Conservation (phyloP, 768 basidiomycete species). For the Clitopilus passeckerianus region DNA sequence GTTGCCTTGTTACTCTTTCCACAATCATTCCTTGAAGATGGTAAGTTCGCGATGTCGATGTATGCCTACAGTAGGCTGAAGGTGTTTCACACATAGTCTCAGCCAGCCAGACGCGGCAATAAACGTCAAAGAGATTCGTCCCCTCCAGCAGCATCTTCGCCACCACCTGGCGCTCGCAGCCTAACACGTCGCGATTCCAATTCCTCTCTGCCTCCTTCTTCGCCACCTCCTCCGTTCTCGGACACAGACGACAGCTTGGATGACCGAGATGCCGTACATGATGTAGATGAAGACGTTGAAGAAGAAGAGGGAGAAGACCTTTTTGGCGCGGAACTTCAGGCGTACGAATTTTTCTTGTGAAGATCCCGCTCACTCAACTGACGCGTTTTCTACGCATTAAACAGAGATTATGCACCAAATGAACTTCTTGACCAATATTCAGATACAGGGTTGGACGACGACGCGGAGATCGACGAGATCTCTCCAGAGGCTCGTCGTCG, state of each 20-base stretch:
- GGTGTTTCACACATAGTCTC: background rate
- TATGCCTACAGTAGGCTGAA: background rate
- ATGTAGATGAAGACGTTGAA: slow-evolving; percentile 66
- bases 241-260: slow-evolving; percentile 82
- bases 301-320: slow-evolving; percentile 93
- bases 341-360: slow-evolving; percentile 37
- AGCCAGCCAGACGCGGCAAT: slow-evolving; percentile 28
- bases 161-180: slow-evolving; percentile 30
- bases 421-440: slow-evolving; percentile 83
- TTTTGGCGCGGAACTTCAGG: slow-evolving; percentile 74
- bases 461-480: slow-evolving; percentile 62
- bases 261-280: slow-evolving; percentile 61
- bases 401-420: slow-evolving; percentile 84
- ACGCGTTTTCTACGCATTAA: slow-evolving; percentile 7
- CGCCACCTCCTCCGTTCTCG: slow-evolving; percentile 77
- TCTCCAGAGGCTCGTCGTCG: slow-evolving; percentile 68
- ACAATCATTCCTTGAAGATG: slow-evolving; percentile 26
- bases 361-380: background rate
- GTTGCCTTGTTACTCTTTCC: slow-evolving; percentile 10
- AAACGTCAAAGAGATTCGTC: slow-evolving; percentile 64
- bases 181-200: slow-evolving; percentile 52
- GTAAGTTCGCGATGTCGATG: slow-evolving; percentile 17
- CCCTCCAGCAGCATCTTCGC: slow-evolving; percentile 46
- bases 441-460: slow-evolving; percentile 82
- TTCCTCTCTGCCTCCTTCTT: slow-evolving; percentile 83